Base-by-base conservation (phyloP, 306 rosid species). In the Potentilla sterilis region DNA sequence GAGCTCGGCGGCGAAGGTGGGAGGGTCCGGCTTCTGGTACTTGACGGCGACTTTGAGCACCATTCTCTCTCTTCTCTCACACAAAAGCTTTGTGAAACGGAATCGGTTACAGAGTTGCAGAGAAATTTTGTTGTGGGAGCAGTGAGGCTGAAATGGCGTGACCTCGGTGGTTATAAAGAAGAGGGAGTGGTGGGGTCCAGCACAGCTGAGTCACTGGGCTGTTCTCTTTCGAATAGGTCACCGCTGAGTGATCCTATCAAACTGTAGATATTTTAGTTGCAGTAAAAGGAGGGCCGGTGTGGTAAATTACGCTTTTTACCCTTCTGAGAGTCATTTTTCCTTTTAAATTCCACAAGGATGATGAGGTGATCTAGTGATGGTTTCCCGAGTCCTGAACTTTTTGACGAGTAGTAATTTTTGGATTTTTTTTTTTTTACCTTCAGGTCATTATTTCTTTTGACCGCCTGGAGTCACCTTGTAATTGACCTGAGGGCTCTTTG, bases 11-110 rank as follows among this genome's bases (percentile, higher is more conserved):
- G 40, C 16, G 16, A 1, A 37, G 16, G 2, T 37, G 2, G 22
- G 10, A 13, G 35, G 6, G n/a, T 37, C 4, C 21, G 11, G 48
- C 38, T 38, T 11, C 13, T 47, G 18, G 47, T 9, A 9, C 61
- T 54, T 9, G 43, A 79, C 59, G 55, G 49, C 32, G 66, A 78
- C 9, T 0, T 75, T 51, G 44, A 75, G n/a, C 62, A 71, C 75
- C 78, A 57, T 83, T 42, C 54, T 24, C 10, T 22, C 37, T 59
- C 65, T 24, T 28, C 28, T 28, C 18, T n/a, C n/a, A n/a, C n/a
- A n/a, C n/a, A 2, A 61, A 59, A 12, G 40, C 40, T 42, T 24
- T 22, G 9, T 28, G 55, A 68, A 22, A 28, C 57, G 57, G 7
- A 62, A 4, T 62, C 21, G 5, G 52, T 42, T 68, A 4, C 32